Base-by-base conservation (phyloP, 495 filamentous ascomycete genomes). In the Tuber magnatum region DNA sequence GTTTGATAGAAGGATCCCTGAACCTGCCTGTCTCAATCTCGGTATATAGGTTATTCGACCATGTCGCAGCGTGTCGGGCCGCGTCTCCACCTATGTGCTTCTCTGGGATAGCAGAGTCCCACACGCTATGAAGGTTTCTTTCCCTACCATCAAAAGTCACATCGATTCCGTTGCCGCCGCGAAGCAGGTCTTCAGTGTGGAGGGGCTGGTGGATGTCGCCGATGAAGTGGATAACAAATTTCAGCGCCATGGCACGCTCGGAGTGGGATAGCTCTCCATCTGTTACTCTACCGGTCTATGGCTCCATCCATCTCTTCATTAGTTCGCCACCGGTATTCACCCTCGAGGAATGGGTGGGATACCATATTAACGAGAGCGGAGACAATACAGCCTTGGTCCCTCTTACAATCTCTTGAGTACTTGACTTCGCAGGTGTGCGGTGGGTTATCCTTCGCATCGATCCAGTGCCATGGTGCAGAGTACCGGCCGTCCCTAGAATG, bases 201-300 rank as follows among this genome's bases (percentile, higher is more conserved):
- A 91, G 83, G 24, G 90, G 90, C 82, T 91, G 90, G 76, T 90
- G 88, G 74, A 91, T 88, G 76, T 91, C 90, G 69, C 89, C 89
- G 40, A 90, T 80, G 76, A 91, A 91, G 74, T 90, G 90, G 41
- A 91, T 81, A 71, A 92, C 85, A 77, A 89, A 91, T 81, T 89
- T 89, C 71, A 90, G 85, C 0, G 89, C 88, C 75, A 88, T 84
- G 38, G 81, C 80, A 43, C 84, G 83, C 65, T 87, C 84, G 70
- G 73, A 82, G 1, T 76, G 73, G 44, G 76, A 78, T n/a, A 89
- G 78, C 0, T 73, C 70, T 9, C 48, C 40, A 38, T 79, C 46
- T 35, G 72, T 73, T 42, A 79, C 77, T 70, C 77, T 42, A 3
- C 72, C 44, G 14, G 77, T 79, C 77, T 79, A 10, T 70, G n/a